Evolutionary conservation across 2,329 filamentous ascomycete species (phyloP), one percentile per base, ranked within the genome.

Genomic region (Botrytis porri): DNA sequence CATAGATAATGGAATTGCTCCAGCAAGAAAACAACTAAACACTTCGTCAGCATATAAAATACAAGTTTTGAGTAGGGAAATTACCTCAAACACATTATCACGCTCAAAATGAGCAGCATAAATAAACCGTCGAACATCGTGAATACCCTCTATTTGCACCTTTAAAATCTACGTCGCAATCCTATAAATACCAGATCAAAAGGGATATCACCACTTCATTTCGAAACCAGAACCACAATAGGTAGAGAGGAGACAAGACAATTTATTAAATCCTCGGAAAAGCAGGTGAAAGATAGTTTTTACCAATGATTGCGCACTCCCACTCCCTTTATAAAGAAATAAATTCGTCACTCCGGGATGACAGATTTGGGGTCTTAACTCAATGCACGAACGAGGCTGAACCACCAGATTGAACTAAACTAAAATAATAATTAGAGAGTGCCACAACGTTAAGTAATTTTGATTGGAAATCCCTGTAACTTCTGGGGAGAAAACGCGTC

Each of bases 1-100:
- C 85, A 99, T 93, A 73, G 94, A 95, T 69, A 99, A 86, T 54
- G 96, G 96, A 76, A 99, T 86, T 77, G 94, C 92, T 83, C 96
- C 96, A 77, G 95, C 95, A 72, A 97, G 88, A 82, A 98, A 98
- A 74, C 96, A 98, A 79, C 95, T 98, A 81, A 25, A 43, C 10
- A 45, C 9, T 16, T 7, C 20, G 61, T 70, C 32, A 73, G 66
- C 35, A 43, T 16, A 57, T 57, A 2, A 10, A 41, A 45, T 64
- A 43, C 18, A 22, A 51, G 16, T 8, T 43, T 2, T 25, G 32
- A 39, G 16, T 60, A 39, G 4, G 69, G 57, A 5, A 84, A 86
- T 75, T 85, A 89, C 87, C 87, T 86, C 79, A 88, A 77, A 75
- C 87, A 86, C 88, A 89, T 89, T 75, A 89, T 84, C 80, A 86